phyloP scores from a whole-genome alignment of 1,284 basidiomycete species.

The Fomitopsis schrenkii region DNA sequence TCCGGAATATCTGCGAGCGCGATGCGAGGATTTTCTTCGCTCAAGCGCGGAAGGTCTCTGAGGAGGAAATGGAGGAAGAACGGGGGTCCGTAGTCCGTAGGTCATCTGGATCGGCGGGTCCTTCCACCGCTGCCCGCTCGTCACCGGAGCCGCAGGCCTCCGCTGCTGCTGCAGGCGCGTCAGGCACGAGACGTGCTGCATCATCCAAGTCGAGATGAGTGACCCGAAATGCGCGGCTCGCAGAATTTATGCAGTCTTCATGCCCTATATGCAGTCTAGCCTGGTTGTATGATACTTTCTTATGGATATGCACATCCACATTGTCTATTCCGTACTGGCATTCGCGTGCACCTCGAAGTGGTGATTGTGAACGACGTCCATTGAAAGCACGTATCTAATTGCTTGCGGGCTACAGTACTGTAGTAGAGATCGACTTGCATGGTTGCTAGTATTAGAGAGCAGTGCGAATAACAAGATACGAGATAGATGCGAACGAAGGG shows the following conservation, averaged over 20 bases:
- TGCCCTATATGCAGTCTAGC: background rate
- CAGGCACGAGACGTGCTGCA: background rate
- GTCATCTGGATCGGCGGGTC: background rate
- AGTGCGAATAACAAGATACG: slow-evolving; percentile 5
- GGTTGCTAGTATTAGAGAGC: slow-evolving; percentile 3
- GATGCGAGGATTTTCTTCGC: slow-evolving; percentile 89
- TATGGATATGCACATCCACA: background rate
- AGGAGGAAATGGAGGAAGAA: slow-evolving; percentile 11
- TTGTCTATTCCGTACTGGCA: background rate
- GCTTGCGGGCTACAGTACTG: background rate
- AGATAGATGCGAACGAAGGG: background rate
- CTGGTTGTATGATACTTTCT: background rate
- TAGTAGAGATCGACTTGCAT: background rate
- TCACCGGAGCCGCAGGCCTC: slow-evolving; percentile 3
- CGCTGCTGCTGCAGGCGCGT: background rate
- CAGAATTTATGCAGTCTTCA: background rate
- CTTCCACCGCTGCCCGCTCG: background rate
- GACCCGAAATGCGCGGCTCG: background rate
- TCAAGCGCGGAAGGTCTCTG: slow-evolving; percentile 76
- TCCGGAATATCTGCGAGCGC: slow-evolving; percentile 82
- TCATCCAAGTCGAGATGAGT: background rate
- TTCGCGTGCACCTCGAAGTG: background rate
- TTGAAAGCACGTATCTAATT: background rate
- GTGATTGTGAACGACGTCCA: background rate
- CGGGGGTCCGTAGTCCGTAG: background rate